These are phyloP conservation scores for Austroboletus festivus DNA, from an alignment of 768 basidiomycete species.

Conservation along the genomic window DNA sequence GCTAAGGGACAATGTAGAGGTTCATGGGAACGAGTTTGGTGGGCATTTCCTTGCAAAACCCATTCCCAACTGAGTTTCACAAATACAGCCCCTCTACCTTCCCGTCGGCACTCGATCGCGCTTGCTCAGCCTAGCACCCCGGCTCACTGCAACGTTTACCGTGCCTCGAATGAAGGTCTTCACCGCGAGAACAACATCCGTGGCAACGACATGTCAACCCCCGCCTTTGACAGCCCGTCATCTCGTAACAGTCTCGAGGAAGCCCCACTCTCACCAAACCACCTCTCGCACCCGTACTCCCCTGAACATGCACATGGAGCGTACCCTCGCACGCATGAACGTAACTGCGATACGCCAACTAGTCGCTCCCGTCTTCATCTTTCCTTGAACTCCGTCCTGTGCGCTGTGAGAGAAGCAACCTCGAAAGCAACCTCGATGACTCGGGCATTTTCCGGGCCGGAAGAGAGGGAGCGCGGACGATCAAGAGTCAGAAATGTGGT, in stretches of 20 bases:
- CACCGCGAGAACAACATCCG: background rate
- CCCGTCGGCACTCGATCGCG: background rate
- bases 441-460: constrained; percentile 35
- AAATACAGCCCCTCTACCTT: background rate
- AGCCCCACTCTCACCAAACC: background rate
- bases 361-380: constrained; percentile 17
- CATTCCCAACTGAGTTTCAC: background rate
- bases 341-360: background rate
- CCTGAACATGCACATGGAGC: background rate
- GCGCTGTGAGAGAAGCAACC: constrained; percentile 17
- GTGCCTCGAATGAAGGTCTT: constrained; percentile 3
- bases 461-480: constrained; percentile 28
- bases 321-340: background rate
- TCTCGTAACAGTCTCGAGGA: constrained; percentile 37
- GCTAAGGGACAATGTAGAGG: constrained; percentile 9
- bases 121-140: background rate
- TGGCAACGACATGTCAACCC: background rate
- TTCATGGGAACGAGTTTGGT: background rate
- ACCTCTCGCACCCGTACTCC: constrained; percentile 1
- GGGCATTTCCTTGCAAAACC: background rate
- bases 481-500: constrained; percentile 12
- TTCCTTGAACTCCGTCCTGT: constrained; percentile 17
- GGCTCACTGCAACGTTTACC: constrained; percentile 6
- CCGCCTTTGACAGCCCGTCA: background rate
- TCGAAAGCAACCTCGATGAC: constrained; percentile 14